Evolutionary conservation across 164 flowering plant species (phyloP).

Genomic region (Nelumbo lutea): DNA sequence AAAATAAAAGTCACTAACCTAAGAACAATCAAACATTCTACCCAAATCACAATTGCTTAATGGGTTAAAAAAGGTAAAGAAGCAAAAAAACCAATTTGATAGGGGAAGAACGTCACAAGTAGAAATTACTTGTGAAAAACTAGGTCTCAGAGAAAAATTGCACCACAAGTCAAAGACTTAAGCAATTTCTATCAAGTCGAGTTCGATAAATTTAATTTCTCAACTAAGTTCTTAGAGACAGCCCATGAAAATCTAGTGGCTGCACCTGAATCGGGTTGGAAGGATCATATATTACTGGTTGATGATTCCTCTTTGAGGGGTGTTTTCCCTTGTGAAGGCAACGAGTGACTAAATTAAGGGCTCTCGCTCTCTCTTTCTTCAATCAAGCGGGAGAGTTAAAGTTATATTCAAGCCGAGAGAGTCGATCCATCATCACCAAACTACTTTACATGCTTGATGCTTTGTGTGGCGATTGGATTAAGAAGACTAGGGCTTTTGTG

Average conservation of each 20-base stretch:
- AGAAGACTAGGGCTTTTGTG: too few relatives aligned
- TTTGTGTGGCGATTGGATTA: too few relatives aligned
- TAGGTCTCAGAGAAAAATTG: too few relatives aligned
- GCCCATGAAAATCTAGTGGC: slow-evolving; percentile 30
- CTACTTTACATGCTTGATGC: too few relatives aligned
- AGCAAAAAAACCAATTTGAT: too few relatives aligned
- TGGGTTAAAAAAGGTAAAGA: too few relatives aligned
- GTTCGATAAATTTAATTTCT: slow-evolving; percentile 10
- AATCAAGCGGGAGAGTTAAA: slow-evolving; percentile 52
- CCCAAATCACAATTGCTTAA: too few relatives aligned
- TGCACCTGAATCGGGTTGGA: slow-evolving; percentile 19
- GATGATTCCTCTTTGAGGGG: slow-evolving; percentile 33
- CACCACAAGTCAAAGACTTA: too few relatives aligned
- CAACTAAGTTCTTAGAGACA: slow-evolving; percentile 12
- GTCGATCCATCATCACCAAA: slow-evolving; percentile 12
- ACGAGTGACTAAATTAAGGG: slow-evolving; percentile 65
- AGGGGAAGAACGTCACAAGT: too few relatives aligned
- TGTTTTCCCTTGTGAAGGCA: slow-evolving; percentile 62
- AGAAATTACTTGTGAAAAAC: too few relatives aligned
- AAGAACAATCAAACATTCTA: too few relatives aligned
- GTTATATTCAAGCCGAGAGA: slow-evolving; percentile 53
- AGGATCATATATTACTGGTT: slow-evolving; percentile 16
- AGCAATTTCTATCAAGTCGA: slow-evolving; percentile 20
- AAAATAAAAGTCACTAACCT: too few relatives aligned
- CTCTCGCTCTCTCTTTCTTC: slow-evolving; percentile 70